Percentiles rank a stretch among this genome's conserved stretches.
Evolutionary conservation across 2,329 filamentous ascomycete genomes (phyloP).

Genomic region (Trichoderma sp.): DNA sequence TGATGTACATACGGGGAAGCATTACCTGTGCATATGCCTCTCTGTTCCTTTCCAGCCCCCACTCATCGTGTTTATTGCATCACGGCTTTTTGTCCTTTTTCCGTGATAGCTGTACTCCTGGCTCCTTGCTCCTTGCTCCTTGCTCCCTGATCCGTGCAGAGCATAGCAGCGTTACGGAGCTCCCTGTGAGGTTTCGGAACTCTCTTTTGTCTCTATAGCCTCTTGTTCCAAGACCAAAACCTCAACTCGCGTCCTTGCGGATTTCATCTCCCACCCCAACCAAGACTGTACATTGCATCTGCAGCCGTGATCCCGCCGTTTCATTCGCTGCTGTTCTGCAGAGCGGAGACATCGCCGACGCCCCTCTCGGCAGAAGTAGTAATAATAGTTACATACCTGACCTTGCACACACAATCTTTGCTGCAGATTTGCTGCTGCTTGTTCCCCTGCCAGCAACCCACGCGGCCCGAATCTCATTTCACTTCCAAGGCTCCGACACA

Average conservation of each 20-base stretch:
- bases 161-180: background rate
- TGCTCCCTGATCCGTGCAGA: background rate
- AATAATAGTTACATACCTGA: background rate
- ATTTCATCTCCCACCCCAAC: background rate
- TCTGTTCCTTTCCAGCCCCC: background rate
- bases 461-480: constrained; percentile 14
- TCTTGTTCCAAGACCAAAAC: background rate
- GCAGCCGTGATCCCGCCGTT: background rate
- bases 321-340: constrained; percentile 14
- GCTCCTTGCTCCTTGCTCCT: background rate
- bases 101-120: no score
- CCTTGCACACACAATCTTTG: constrained; percentile 11
- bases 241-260: background rate
- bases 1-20: constrained; percentile 19
- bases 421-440: constrained; percentile 15
- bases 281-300: background rate
- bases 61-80: constrained; percentile 2
- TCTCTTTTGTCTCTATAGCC: background rate
- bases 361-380: constrained; percentile 10
- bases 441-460: constrained; percentile 16
- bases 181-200: background rate
- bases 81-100: background rate
- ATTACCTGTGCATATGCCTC: constrained; percentile 3
- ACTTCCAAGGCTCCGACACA: background rate
- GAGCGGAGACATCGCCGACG: constrained; percentile 15